Conservation (phyloP, 192 early-diverging fungal genomes). For the Phycomyces blakesleeanus region DNA sequence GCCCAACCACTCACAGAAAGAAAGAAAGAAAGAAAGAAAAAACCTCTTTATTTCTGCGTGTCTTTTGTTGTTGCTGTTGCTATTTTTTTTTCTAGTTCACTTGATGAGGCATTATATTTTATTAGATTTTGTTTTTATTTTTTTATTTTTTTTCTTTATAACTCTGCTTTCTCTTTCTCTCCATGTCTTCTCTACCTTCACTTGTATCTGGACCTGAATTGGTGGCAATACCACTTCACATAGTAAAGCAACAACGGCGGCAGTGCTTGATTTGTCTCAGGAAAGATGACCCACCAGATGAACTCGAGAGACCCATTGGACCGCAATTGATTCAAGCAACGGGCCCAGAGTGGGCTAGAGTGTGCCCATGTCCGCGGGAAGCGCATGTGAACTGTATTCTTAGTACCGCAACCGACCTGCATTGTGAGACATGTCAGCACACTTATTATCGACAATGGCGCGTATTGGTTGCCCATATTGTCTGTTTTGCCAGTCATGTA, state of each 20-base stretch:
- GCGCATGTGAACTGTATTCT: slow-evolving; percentile 7
- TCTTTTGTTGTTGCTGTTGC: too few relatives aligned
- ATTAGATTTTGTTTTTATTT: too few relatives aligned
- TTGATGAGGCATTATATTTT: too few relatives aligned
- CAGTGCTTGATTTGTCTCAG: neutral
- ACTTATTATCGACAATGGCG: slow-evolving; percentile 2
- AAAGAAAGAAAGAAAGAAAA: too few relatives aligned
- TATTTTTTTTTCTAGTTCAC: too few relatives aligned
- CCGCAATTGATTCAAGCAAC: slow-evolving; percentile 14
- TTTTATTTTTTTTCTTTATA: too few relatives aligned
- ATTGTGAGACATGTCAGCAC: slow-evolving; percentile 5
- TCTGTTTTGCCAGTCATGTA: slow-evolving; percentile 7
- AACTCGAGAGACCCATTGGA: neutral
- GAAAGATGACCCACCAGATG: neutral
- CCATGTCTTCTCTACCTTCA: too few relatives aligned
- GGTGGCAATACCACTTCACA: too few relatives aligned
- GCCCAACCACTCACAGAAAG: too few relatives aligned
- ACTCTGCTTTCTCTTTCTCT: too few relatives aligned
- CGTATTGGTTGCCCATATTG: slow-evolving; percentile 1
- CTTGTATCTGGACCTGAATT: too few relatives aligned
- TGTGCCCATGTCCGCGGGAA: slow-evolving; percentile 4
- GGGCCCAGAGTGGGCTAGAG: neutral
- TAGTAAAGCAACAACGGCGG: neutral
- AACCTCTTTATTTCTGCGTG: too few relatives aligned
- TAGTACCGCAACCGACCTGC: neutral